A percentile compares a stretch with the other conserved stretches of the same genome.
Conservation (phyloP, 768 basidiomycete genomes). For the Lactarius vividus region DNA sequence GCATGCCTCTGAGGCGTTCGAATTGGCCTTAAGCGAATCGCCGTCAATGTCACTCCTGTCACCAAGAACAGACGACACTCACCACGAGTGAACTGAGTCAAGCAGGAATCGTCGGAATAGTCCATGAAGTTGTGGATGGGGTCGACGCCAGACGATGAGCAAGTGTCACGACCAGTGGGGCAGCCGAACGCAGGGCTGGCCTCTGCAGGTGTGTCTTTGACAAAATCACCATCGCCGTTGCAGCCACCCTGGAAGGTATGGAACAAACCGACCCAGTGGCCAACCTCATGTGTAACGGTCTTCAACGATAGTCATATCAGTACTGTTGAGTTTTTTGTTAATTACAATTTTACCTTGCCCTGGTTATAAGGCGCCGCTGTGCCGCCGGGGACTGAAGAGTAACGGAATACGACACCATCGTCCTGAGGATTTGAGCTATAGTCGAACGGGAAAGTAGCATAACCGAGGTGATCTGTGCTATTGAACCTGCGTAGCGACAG, state of each 20-base stretch:
- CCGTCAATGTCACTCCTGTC: neutral
- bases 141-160: slow-evolving; percentile 35
- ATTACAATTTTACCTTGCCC: slow-evolving; percentile 28
- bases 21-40: slow-evolving; percentile 28
- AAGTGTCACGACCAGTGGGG: slow-evolving; percentile 34
- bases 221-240: slow-evolving; percentile 40
- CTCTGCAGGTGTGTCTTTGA: slow-evolving; percentile 51
- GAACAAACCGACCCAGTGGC: slow-evolving; percentile 59
- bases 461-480: slow-evolving; percentile 48
- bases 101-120: slow-evolving; percentile 50
- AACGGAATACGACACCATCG: slow-evolving; percentile 47
- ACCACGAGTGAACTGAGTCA: slow-evolving; percentile 49
- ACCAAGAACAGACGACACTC: neutral
- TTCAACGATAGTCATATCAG: slow-evolving; percentile 19
- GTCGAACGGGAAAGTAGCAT: slow-evolving; percentile 50
- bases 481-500: slow-evolving; percentile 35
- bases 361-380: slow-evolving; percentile 39
- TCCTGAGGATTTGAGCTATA: slow-evolving; percentile 42
- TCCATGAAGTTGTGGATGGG: slow-evolving; percentile 56
- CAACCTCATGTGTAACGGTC: slow-evolving; percentile 55
- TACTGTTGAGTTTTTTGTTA: no score
- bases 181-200: slow-evolving; percentile 41
- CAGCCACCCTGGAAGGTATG: slow-evolving; percentile 60
- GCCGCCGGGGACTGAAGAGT: slow-evolving; percentile 42
- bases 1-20: slow-evolving; percentile 41